Evolutionary conservation across 805 yeast species (phyloP).

Genomic region (Clavispora phyllophila): DNA sequence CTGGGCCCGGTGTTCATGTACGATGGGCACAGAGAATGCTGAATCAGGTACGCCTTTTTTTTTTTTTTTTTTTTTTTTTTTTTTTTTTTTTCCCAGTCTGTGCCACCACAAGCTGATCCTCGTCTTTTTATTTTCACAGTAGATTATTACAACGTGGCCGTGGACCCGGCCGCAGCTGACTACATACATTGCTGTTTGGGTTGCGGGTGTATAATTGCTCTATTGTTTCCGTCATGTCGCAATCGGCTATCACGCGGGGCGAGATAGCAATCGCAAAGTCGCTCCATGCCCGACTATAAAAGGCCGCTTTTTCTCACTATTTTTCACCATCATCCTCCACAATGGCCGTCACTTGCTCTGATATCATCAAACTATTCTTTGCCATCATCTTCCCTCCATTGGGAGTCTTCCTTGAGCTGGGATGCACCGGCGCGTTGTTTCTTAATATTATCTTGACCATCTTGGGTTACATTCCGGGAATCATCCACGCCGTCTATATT

Average conservation of each 20-base stretch:
- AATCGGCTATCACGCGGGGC: too few species aligned
- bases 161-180: neutral
- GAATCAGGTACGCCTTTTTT: too few species aligned
- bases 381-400: slow-evolving; percentile 56
- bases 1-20: too few species aligned
- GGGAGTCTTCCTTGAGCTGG: slow-evolving; percentile 58
- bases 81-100: too few species aligned
- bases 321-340: neutral
- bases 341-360: slow-evolving; percentile 39
- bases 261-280: neutral
- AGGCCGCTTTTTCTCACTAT: neutral
- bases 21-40: too few species aligned
- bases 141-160: too few species aligned
- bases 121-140: too few species aligned
- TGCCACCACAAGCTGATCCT: too few species aligned
- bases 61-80: too few species aligned
- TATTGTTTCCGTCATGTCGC: neutral
- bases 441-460: slow-evolving; percentile 62
- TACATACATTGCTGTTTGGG: neutral
- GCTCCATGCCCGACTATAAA: neutral
- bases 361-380: slow-evolving; percentile 46
- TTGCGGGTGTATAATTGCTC: neutral
- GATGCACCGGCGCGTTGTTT: slow-evolving; percentile 39
- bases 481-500: slow-evolving; percentile 59
- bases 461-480: slow-evolving; percentile 75